These are phyloP conservation scores for Diplocarpon rosae DNA, from an alignment of 2,329 filamentous ascomycete genomes.

Conservation along the genomic window DNA sequence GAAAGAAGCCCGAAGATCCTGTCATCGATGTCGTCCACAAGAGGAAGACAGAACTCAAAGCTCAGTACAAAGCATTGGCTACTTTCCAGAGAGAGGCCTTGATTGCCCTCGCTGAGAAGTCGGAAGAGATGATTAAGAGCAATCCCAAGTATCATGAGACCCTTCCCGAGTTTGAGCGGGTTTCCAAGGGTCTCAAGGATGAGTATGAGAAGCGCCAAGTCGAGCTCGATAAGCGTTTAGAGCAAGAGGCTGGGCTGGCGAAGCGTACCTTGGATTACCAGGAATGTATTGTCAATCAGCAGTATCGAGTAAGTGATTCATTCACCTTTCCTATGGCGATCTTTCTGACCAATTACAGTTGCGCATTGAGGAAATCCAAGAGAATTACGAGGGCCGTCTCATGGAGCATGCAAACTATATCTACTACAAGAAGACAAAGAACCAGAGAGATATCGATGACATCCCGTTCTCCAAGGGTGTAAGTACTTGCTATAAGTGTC, in stretches of 20 bases:
- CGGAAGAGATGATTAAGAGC: conserved; percentile 14
- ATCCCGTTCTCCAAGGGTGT: conserved; percentile 19
- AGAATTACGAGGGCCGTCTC: conserved; percentile 11
- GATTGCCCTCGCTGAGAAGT: conserved; percentile 21
- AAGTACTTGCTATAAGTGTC: conserved; percentile 8
- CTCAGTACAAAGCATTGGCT: conserved; percentile 21
- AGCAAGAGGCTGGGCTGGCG: not conserved
- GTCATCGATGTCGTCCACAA: conserved; percentile 23
- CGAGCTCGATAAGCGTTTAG: not conserved
- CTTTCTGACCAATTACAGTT: conserved; percentile 11
- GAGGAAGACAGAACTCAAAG: conserved; percentile 20
- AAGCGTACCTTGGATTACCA: conserved; percentile 7
- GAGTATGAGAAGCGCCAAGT: conserved; percentile 8
- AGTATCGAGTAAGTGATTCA: conserved; percentile 17
- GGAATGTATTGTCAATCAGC: conserved; percentile 10
- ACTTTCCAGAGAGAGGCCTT: conserved; percentile 19
- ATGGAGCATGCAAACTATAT: conserved; percentile 18
- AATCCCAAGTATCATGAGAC: conserved; percentile 22
- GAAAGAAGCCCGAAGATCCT: conserved; percentile 22
- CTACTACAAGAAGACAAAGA: conserved; percentile 7
- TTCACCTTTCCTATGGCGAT: not conserved
- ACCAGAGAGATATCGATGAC: conserved; percentile 10
- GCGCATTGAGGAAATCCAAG: conserved; percentile 14
- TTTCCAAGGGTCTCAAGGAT: conserved; percentile 15
- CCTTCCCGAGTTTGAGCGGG: conserved; percentile 21